A percentile compares a stretch with the other conserved stretches of the same genome.
Evolutionary conservation across 495 filamentous ascomycete species (phyloP).

Genomic region (Aspergillus taichungensis): DNA sequence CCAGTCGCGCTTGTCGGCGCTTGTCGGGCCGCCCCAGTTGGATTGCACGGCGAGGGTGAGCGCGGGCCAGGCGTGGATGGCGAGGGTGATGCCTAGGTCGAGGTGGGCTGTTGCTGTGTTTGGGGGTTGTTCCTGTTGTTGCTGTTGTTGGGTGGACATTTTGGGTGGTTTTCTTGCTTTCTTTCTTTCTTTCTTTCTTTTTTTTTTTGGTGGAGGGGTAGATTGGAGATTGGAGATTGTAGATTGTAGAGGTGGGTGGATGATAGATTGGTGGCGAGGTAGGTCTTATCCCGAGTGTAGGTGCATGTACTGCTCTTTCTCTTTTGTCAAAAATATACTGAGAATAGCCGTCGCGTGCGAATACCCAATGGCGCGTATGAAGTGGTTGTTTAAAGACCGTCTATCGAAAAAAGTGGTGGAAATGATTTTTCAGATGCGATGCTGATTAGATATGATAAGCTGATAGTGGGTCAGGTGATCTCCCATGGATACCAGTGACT

Average conservation of each 20-base stretch:
- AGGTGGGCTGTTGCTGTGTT: constrained; percentile 42
- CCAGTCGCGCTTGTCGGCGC: constrained; percentile 87
- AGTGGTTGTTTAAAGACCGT: background rate
- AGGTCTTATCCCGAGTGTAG: background rate
- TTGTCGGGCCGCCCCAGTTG: constrained; percentile 81
- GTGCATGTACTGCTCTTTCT: too few species aligned
- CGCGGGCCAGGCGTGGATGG: constrained; percentile 74
- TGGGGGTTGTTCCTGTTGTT: constrained; percentile 2
- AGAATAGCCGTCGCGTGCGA: too few species aligned
- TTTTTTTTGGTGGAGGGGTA: background rate
- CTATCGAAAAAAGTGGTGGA: background rate
- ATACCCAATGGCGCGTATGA: background rate
- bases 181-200: too few species aligned
- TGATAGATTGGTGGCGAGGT: background rate
- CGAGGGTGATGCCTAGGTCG: constrained; percentile 72
- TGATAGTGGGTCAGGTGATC: constrained; percentile 10
- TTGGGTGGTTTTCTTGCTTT: background rate
- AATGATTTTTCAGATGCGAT: background rate
- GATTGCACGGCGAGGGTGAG: constrained; percentile 81
- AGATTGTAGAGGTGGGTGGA: too few species aligned
- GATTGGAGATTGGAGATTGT: too few species aligned
- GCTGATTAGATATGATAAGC: constrained; percentile 18
- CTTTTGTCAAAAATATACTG: too few species aligned
- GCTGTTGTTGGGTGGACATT: background rate
- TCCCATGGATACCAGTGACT: background rate